Percentiles rank a stretch among this genome's conserved stretches.
phyloP scores from a whole-genome alignment of 306 rosid species.

The Prunus dulcis region DNA sequence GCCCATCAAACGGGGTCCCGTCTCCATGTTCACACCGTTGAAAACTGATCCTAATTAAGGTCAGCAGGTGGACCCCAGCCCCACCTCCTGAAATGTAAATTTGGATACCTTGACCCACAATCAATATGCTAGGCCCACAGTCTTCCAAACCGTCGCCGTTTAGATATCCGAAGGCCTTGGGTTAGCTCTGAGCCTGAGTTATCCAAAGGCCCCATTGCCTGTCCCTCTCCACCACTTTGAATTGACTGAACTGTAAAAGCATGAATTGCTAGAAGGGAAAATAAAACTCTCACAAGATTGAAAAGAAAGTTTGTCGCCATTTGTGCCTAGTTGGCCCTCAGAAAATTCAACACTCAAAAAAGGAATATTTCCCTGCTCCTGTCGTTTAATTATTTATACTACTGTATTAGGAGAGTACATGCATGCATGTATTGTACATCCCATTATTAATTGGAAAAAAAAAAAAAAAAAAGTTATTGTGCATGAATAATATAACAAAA shows the following conservation, averaged over 20 bases:
- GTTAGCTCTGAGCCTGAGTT: not conserved
- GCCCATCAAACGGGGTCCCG: not conserved
- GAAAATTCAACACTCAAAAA: not conserved
- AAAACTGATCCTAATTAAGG: not conserved
- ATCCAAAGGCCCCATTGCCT: not conserved
- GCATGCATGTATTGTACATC: not conserved
- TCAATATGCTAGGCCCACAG: not conserved
- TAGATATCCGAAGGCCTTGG: slow-evolving; percentile 5
- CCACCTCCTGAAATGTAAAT: not conserved
- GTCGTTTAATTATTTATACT: not conserved
- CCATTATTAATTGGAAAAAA: not conserved
- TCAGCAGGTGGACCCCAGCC: not conserved
- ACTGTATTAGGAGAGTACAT: not conserved
- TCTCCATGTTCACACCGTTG: slow-evolving; percentile 1
- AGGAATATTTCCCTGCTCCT: not conserved
- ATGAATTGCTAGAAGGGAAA: slow-evolving; percentile 5
- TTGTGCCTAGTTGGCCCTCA: not conserved
- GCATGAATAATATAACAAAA: not conserved
- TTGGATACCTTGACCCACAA: not conserved
- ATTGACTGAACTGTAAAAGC: not conserved
- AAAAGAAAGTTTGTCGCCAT: not conserved
- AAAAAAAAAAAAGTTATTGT: not conserved
- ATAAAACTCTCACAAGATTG: not conserved
- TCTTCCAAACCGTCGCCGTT: not conserved
- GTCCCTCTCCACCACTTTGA: not conserved